Percentiles rank a stretch among this genome's conserved stretches.
Evolutionary conservation across 2,329 filamentous ascomycete species (phyloP).

Genomic region (Bipolaris bicolor): DNA sequence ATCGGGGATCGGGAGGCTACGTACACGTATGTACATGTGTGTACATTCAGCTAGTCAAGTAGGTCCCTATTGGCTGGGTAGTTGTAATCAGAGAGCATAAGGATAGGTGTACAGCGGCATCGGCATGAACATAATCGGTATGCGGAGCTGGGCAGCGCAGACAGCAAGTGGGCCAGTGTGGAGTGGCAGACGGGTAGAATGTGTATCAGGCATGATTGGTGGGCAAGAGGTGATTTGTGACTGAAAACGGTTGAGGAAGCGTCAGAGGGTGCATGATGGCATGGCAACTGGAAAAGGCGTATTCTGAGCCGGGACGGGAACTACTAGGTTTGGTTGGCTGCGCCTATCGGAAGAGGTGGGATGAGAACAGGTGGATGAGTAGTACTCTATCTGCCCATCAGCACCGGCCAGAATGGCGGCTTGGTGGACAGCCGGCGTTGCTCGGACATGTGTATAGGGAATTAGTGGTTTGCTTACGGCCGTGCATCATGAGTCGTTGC

Average conservation of each 20-base stretch:
- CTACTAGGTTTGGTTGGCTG: conserved; percentile 1
- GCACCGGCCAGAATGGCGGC: background rate
- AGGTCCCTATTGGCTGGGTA: conserved; percentile 11
- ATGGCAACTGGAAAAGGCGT: background rate
- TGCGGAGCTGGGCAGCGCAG: conserved; percentile 13
- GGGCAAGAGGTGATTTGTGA: background rate
- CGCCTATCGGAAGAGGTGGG: conserved; percentile 2
- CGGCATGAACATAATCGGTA: conserved; percentile 10
- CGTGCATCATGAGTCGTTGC: background rate
- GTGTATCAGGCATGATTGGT: conserved; percentile 15
- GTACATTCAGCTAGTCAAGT: background rate
- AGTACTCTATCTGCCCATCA: background rate
- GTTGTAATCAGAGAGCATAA: background rate
- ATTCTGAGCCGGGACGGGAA: background rate
- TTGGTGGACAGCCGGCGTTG: background rate
- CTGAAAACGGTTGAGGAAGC: conserved; percentile 2
- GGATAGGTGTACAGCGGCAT: background rate
- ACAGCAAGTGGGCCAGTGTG: conserved; percentile 13
- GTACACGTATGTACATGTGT: background rate
- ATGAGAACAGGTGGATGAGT: background rate
- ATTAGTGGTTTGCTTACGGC: conserved; percentile 1
- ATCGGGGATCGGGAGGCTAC: conserved; percentile 13
- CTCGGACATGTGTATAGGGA: background rate
- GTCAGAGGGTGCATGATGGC: background rate
- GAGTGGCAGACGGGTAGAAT: conserved; percentile 12